Conservation (phyloP, 2,329 filamentous ascomycete genomes). For the Gaeumannomyces tritici region DNA sequence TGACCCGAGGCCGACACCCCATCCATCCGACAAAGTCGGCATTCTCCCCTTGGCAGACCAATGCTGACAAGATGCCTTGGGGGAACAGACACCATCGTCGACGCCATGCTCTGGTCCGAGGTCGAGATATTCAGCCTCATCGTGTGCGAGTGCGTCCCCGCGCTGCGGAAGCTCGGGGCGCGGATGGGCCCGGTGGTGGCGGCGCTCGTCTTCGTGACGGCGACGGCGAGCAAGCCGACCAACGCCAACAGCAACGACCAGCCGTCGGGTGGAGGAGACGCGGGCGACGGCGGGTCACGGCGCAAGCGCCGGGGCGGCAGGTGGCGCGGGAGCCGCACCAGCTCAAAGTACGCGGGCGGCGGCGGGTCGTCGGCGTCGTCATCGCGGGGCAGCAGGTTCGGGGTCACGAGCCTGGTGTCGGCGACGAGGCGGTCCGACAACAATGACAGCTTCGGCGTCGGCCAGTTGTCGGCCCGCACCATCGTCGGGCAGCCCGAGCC, state of each 20-base stretch:
- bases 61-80: background rate
- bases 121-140: constrained; percentile 6
- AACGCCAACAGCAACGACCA: background rate
- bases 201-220: background rate
- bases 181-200: background rate
- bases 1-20: background rate
- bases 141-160: constrained; percentile 7
- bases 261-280: too few relatives aligned
- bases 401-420: constrained; percentile 1
- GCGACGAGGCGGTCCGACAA: background rate
- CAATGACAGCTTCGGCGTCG: background rate
- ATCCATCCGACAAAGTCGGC: background rate
- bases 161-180: constrained; percentile 2
- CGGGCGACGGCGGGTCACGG: too few relatives aligned
- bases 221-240: background rate
- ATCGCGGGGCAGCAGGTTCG: background rate
- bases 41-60: background rate
- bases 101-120: constrained; percentile 8
- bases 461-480: background rate
- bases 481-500: background rate
- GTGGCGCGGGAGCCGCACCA: background rate
- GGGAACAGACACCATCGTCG: constrained; percentile 3
- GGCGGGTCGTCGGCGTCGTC: background rate
- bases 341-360: background rate
- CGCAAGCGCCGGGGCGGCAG: background rate